phyloP scores from a whole-genome alignment of 2,329 filamentous ascomycete species.

The Hypoxylon sp. region DNA sequence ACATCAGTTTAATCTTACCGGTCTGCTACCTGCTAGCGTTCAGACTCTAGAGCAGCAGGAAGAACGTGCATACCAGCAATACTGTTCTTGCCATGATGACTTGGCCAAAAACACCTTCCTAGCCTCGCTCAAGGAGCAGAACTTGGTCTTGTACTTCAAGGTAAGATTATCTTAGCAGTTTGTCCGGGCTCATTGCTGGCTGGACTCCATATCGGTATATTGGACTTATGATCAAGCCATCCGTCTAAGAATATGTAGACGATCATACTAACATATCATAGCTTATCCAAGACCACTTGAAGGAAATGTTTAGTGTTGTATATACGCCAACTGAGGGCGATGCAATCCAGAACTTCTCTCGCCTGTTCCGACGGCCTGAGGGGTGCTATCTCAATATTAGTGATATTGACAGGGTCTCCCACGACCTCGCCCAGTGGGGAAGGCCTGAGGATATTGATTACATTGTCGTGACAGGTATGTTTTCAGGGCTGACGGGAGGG shows the following conservation, averaged over 20 bases:
- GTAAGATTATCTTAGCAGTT: conserved; percentile 56
- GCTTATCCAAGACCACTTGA: conserved; percentile 81
- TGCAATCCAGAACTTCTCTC: conserved; percentile 86
- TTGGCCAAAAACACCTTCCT: conserved; percentile 90
- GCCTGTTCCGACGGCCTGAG: conserved; percentile 81
- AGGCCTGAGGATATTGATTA: conserved; percentile 82
- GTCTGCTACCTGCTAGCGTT: conserved; percentile 78
- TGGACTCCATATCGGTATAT: background rate
- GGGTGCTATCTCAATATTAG: conserved; percentile 85
- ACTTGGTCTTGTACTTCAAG: conserved; percentile 83
- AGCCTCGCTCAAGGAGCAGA: conserved; percentile 87
- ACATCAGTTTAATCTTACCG: conserved; percentile 75
- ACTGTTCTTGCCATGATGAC: conserved; percentile 70
- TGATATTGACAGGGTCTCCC: conserved; percentile 74
- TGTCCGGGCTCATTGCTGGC: background rate
- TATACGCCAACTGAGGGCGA: conserved; percentile 93
- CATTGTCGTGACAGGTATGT: conserved; percentile 84
- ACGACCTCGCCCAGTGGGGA: conserved; percentile 77
- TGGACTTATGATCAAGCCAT: background rate
- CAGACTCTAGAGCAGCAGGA: conserved; percentile 84
- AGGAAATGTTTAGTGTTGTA: conserved; percentile 91
- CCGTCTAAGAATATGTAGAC: background rate
- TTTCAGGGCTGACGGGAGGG: background rate
- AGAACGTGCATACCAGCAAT: conserved; percentile 84
- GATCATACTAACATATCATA: conserved; percentile 51